Evolutionary conservation across 163 green algal species (phyloP).

Genomic region (Chlorella variabilis): DNA sequence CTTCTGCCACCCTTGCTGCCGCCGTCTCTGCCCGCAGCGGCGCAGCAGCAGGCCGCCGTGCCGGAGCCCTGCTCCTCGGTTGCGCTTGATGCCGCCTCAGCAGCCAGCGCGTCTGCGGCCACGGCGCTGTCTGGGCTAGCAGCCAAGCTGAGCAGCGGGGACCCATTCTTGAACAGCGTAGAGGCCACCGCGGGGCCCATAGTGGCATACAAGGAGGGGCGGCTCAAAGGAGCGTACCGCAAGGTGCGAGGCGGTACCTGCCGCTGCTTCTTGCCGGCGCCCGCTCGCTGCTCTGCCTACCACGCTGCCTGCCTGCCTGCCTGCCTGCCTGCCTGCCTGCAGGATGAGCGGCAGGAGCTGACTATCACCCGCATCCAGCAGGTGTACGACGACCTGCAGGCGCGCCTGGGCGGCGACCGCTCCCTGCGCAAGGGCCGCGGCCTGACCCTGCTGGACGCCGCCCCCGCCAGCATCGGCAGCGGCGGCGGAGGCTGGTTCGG

Average conservation of each 20-base stretch:
- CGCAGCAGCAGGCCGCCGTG: background rate
- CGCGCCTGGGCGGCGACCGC: slow-evolving; percentile 20
- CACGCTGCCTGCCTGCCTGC: background rate
- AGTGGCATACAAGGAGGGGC: slow-evolving; percentile 51
- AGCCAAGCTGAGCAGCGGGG: slow-evolving; percentile 7
- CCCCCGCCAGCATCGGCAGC: background rate
- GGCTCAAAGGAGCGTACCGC: slow-evolving; percentile 54
- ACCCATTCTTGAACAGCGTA: slow-evolving; percentile 6
- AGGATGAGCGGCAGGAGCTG: slow-evolving; percentile 73
- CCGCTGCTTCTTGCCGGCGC: too few species aligned
- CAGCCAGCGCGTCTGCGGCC: slow-evolving; percentile 16
- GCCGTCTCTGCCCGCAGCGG: background rate
- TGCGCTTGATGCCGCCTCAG: background rate
- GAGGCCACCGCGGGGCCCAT: slow-evolving; percentile 49
- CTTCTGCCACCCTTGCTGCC: too few species aligned
- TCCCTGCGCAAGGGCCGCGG: slow-evolving; percentile 45
- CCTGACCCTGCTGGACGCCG: slow-evolving; percentile 72
- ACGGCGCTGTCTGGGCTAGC: slow-evolving; percentile 42
- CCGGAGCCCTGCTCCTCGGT: background rate
- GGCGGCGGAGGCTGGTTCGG: slow-evolving; percentile 40
- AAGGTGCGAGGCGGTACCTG: background rate
- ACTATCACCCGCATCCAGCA: slow-evolving; percentile 67
- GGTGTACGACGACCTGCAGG: slow-evolving; percentile 63
- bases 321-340: background rate
- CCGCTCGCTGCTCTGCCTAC: too few species aligned